Evolutionary conservation across 2,329 filamentous ascomycete genomes (phyloP), one percentile per base, ranked within the genome.

Genomic region (Juglanconis juglandina): DNA sequence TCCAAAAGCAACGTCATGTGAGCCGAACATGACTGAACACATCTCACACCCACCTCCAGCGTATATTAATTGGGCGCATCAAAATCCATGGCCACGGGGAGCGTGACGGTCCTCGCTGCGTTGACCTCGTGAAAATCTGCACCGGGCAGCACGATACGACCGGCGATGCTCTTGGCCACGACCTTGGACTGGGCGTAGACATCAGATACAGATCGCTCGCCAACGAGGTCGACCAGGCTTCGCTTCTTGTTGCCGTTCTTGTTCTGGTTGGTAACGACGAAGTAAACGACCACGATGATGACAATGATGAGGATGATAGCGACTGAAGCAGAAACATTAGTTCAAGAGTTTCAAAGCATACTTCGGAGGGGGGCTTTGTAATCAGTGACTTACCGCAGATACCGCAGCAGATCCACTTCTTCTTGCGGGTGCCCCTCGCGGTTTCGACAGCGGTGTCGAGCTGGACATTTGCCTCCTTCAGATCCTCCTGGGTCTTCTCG

Each of bases 391-490:
- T 79, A 86, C 83, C 77, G 68, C 81, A 78, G 70, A 97, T 91
- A 69, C 88, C 87, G 67, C 96, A 77, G 81, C 92, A 96, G 73
- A 90, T 93, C 93, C 92, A 97, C 89, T 97, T 97, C 92, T 96
- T 96, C 79, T 87, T 91, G 67, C 91, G 84, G 54, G 89, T 91
- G 68, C 86, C 85, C 72, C 89, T 83, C 8, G 94, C 94, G 67
- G 91, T 96, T 63, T 83, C 81, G 64, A 96, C 90, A 11, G 93
- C 93, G n/a, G 84, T 84, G 44, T 83, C 87, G 62, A 98, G 90
- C 74, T 97, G 87, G 64, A 86, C 83, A 71, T 95, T 97, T 65
- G 89, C 94, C 73, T 95, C 89, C 69, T 89, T 86, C 52, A 97
- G 84, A 74, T 98, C 91, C 60, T 89, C 87, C 53, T 90, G 86